phyloP scores from a whole-genome alignment of 768 basidiomycete species.

The Leccinum boreale region DNA sequence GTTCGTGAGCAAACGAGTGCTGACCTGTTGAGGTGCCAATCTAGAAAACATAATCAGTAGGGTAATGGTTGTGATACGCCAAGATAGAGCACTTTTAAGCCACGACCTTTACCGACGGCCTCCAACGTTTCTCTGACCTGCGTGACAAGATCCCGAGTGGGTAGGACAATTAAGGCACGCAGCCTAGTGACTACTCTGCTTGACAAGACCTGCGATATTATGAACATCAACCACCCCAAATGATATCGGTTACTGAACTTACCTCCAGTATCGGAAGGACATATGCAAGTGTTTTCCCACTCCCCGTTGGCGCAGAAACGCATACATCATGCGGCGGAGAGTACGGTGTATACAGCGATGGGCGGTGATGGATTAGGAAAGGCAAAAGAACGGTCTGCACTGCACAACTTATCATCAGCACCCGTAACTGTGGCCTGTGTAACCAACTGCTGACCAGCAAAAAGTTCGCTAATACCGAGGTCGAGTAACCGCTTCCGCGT shows the following conservation, averaged over 20 bases:
- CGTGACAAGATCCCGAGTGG: conserved; percentile 87
- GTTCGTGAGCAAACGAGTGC: conserved; percentile 91
- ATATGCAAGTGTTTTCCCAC: conserved; percentile 97
- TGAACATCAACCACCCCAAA: neutral
- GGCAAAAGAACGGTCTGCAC: conserved; percentile 91
- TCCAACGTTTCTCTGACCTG: conserved; percentile 96
- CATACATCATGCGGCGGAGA: conserved; percentile 76
- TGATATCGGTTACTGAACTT: conserved; percentile 2
- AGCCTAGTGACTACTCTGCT: conserved; percentile 75
- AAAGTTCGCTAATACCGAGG: conserved; percentile 80
- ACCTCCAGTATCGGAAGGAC: conserved; percentile 91
- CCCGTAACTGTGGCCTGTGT: neutral
- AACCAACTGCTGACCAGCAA: conserved; percentile 63
- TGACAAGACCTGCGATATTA: conserved; percentile 55
- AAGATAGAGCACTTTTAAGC: conserved; percentile 60
- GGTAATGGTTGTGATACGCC: neutral
- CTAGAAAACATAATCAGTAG: conserved; percentile 29
- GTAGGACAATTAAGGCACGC: conserved; percentile 85
- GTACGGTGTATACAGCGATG: conserved; percentile 62
- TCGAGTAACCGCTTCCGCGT: conserved; percentile 64
- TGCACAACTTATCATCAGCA: conserved; percentile 32
- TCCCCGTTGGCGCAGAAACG: conserved; percentile 96
- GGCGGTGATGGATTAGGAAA: conserved; percentile 57
- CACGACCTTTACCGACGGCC: conserved; percentile 75
- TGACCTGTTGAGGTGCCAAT: conserved; percentile 88